A percentile compares a stretch with the other conserved stretches of the same genome.
Evolutionary conservation across 169 alveolate species (phyloP).

Genomic region (Condylostoma magnum): DNA sequence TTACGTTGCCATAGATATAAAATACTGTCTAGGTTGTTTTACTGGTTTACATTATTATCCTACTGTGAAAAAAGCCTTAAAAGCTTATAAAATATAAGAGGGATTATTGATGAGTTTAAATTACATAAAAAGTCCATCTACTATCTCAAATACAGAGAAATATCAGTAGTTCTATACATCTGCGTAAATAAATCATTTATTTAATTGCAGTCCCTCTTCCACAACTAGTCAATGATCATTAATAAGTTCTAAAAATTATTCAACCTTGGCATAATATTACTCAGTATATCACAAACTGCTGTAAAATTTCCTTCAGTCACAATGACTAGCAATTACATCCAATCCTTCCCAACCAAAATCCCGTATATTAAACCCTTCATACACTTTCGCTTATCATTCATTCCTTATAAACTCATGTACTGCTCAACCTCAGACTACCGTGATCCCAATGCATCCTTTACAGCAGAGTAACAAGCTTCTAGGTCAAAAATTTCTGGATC

Average conservation of each 20-base stretch:
- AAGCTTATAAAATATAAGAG: conserved; percentile 5
- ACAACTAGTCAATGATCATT: not conserved
- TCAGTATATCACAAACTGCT: not conserved
- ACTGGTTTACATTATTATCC: conserved; percentile 15
- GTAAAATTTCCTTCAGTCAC: not conserved
- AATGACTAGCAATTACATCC: conserved; percentile 5
- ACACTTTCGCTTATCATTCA: not conserved
- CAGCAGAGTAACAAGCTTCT: too few relatives aligned
- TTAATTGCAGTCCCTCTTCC: conserved; percentile 8
- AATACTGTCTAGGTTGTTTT: not conserved
- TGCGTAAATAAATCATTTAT: not conserved
- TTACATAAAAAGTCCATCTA: conserved; percentile 14
- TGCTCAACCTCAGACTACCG: too few relatives aligned
- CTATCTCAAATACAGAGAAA: not conserved
- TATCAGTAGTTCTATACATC: not conserved
- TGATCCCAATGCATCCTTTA: too few relatives aligned
- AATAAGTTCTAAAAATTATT: not conserved
- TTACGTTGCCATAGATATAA: conserved; percentile 1
- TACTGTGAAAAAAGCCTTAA: too few relatives aligned
- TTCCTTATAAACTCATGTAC: not conserved
- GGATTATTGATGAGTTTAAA: not conserved
- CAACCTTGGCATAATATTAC: not conserved
- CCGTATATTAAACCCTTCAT: conserved; percentile 21
- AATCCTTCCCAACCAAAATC: conserved; percentile 6
- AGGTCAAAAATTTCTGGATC: too few relatives aligned